Conservation (phyloP, 2,329 filamentous ascomycete genomes). For the Trichophyton simii region DNA sequence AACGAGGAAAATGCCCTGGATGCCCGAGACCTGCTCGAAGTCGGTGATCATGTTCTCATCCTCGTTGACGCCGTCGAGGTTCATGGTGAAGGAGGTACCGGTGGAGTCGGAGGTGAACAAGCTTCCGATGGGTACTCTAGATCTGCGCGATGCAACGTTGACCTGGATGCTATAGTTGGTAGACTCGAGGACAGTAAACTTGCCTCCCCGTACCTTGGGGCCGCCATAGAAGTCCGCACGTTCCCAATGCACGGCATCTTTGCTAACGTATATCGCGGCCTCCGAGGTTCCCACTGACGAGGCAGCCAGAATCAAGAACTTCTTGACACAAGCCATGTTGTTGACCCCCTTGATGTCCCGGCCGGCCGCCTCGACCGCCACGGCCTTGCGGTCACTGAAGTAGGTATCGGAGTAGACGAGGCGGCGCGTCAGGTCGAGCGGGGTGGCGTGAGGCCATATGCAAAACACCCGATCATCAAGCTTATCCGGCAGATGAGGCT, state of each 20-base stretch:
- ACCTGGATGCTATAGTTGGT: constrained; percentile 97
- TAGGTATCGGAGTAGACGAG: constrained; percentile 72
- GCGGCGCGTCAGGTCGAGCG: constrained; percentile 51
- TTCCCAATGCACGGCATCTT: constrained; percentile 77
- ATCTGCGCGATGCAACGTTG: constrained; percentile 52
- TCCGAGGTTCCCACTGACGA: constrained; percentile 71
- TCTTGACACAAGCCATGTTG: constrained; percentile 72
- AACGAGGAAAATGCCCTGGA: constrained; percentile 83
- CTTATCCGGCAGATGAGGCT: constrained; percentile 47
- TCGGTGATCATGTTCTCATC: constrained; percentile 66
- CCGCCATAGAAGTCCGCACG: constrained; percentile 75
- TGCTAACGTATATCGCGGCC: constrained; percentile 79
- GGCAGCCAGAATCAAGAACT: constrained; percentile 72
- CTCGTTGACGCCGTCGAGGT: constrained; percentile 84
- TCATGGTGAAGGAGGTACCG: constrained; percentile 88
- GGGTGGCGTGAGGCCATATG: constrained; percentile 33
- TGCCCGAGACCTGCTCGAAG: constrained; percentile 84
- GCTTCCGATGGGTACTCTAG: constrained; percentile 56
- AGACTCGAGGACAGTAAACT: constrained; percentile 87
- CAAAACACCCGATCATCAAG: constrained; percentile 64
- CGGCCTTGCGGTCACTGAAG: constrained; percentile 47
- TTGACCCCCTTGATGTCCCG: constrained; percentile 67
- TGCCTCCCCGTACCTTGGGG: constrained; percentile 70
- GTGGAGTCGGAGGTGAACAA: constrained; percentile 96
- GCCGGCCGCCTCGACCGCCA: constrained; percentile 63